Evolutionary conservation across 257 asterid species (phyloP).

Genomic region (Fraxinus excelsior): DNA sequence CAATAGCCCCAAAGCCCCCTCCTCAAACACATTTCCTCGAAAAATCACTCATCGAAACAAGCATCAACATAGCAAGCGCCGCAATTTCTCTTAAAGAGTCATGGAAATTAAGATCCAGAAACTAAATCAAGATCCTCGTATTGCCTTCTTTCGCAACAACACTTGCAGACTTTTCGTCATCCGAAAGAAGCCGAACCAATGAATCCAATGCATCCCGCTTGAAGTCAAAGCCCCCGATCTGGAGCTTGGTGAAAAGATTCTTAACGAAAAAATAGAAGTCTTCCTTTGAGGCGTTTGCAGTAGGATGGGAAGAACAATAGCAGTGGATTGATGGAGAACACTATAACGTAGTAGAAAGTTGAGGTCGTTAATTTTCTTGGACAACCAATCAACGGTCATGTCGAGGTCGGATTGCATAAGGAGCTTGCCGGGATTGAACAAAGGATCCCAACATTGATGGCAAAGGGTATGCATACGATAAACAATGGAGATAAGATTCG

Average conservation of each 20-base stretch:
- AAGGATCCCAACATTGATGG: slow-evolving; percentile 49
- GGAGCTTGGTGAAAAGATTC: slow-evolving; percentile 79
- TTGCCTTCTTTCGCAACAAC: slow-evolving; percentile 72
- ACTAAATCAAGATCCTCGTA: slow-evolving; percentile 47
- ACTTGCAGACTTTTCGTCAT: slow-evolving; percentile 57
- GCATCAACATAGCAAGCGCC: slow-evolving; percentile 62
- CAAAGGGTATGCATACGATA: slow-evolving; percentile 58
- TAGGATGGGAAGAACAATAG: slow-evolving; percentile 91
- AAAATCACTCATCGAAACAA: slow-evolving; percentile 55
- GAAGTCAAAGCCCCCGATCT: slow-evolving; percentile 88
- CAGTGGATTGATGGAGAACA: slow-evolving; percentile 83
- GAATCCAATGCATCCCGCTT: slow-evolving; percentile 77
- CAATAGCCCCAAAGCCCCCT: slow-evolving; percentile 83
- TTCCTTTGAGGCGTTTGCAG: slow-evolving; percentile 49
- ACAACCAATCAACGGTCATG: slow-evolving; percentile 86
- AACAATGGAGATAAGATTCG: slow-evolving; percentile 58
- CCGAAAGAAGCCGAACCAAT: slow-evolving; percentile 58
- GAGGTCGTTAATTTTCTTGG: slow-evolving; percentile 67
- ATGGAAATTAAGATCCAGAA: slow-evolving; percentile 57
- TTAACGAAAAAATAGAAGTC: slow-evolving; percentile 61
- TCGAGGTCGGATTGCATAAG: slow-evolving; percentile 98
- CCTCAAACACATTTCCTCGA: slow-evolving; percentile 83
- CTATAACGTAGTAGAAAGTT: slow-evolving; percentile 85
- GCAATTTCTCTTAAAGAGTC: slow-evolving; percentile 58
- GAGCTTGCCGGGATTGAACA: slow-evolving; percentile 67